Conservation (phyloP, 306 rosid species). For the Malus orientalis region DNA sequence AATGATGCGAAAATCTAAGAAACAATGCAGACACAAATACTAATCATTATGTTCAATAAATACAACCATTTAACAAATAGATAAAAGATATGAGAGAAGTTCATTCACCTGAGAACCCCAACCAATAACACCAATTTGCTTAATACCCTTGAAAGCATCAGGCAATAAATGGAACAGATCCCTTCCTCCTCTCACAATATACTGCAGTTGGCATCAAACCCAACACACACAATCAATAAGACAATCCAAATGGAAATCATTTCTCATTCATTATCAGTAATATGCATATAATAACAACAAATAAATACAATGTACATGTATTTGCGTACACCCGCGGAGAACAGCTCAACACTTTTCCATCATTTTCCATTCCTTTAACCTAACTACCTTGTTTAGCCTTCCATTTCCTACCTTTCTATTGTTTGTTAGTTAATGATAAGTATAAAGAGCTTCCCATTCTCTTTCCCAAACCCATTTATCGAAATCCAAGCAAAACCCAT, state of each 20-base stretch:
- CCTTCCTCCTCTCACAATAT: constrained; percentile 86
- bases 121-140: constrained; percentile 96
- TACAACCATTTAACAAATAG: background rate
- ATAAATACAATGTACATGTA: background rate
- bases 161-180: constrained; percentile 80
- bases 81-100: background rate
- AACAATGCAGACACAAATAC: background rate
- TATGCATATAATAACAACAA: background rate
- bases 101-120: constrained; percentile 95
- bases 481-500: background rate
- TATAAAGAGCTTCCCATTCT: background rate
- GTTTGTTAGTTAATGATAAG: background rate
- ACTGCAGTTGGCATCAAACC: constrained; percentile 32
- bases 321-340: background rate
- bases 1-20: background rate
- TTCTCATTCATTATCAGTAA: background rate
- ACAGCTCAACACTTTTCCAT: background rate
- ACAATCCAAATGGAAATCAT: background rate
- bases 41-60: background rate
- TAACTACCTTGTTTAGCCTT: background rate
- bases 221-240: background rate
- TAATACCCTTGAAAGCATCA: constrained; percentile 85
- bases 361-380: background rate
- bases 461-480: background rate
- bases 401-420: background rate